These are phyloP conservation scores for Bryum argenteum DNA, from an alignment of 225 moss, liverwort and hornwort genomes.

Conservation along the genomic window DNA sequence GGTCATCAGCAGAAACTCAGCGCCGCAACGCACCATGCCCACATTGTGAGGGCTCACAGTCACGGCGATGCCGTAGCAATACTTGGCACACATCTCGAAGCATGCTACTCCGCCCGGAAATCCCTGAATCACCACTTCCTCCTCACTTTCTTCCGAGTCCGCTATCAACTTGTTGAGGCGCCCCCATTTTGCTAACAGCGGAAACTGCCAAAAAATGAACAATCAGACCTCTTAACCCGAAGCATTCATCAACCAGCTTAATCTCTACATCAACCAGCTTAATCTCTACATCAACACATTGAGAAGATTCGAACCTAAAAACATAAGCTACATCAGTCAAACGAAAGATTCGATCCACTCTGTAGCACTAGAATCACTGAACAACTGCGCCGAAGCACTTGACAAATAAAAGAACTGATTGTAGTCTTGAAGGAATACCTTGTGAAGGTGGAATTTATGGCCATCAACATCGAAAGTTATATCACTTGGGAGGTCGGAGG, in stretches of 20 bases:
- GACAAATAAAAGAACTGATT: not conserved
- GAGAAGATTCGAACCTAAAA: too few relatives aligned
- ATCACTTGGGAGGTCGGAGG: conserved; percentile 74
- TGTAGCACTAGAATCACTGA: too few relatives aligned
- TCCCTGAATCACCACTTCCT: conserved; percentile 47
- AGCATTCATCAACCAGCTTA: too few relatives aligned
- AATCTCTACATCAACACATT: too few relatives aligned
- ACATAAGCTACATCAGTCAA: too few relatives aligned
- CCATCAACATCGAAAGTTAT: conserved; percentile 61
- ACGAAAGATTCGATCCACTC: too few relatives aligned
- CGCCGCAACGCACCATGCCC: conserved; percentile 68
- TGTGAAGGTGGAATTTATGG: conserved; percentile 72
- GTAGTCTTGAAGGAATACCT: conserved; percentile 42
- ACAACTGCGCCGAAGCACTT: too few relatives aligned
- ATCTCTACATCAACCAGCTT: too few relatives aligned
- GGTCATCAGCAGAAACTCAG: conserved; percentile 82
- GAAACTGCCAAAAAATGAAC: conserved; percentile 41
- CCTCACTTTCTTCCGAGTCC: conserved; percentile 39
- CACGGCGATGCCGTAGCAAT: conserved; percentile 72
- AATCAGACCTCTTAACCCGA: too few relatives aligned
- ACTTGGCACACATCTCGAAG: conserved; percentile 76
- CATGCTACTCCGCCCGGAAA: conserved; percentile 70
- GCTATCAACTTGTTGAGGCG: conserved; percentile 60
- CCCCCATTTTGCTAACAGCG: conserved; percentile 70
- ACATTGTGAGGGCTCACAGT: conserved; percentile 72